Conservation (phyloP, 31 red algal genomes). For the Odonthalia washingtoniensis region DNA sequence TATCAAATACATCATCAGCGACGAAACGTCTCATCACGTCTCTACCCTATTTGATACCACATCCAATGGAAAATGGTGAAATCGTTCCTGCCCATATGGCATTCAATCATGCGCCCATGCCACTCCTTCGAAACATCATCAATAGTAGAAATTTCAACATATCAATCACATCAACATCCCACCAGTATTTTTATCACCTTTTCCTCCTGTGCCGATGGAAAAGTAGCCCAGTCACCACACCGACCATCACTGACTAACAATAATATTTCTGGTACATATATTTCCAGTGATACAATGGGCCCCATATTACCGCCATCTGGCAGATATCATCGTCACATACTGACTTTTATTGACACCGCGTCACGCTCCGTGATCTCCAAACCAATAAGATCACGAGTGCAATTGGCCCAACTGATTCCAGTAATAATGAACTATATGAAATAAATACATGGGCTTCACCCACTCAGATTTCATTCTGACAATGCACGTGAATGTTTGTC, state of each 20-base stretch:
- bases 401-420: not conserved
- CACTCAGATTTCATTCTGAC: not conserved
- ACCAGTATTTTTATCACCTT: not conserved
- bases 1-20: too few relatives aligned
- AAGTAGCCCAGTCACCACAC: not conserved
- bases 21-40: too few relatives aligned
- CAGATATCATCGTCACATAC: not conserved
- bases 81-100: too few relatives aligned
- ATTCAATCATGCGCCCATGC: not conserved
- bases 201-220: not conserved
- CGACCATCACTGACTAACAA: not conserved
- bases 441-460: not conserved
- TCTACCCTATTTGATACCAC: too few relatives aligned
- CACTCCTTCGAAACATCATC: not conserved
- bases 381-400: too few relatives aligned
- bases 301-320: too few relatives aligned
- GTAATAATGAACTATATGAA: not conserved
- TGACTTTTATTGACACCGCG: not conserved
- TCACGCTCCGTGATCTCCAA: not conserved
- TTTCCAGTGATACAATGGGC: not conserved
- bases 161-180: not conserved
- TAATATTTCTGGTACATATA: not conserved
- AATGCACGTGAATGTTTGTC: not conserved
- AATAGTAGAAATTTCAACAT: not conserved
- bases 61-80: too few relatives aligned